phyloP scores from a whole-genome alignment of 2,329 filamentous ascomycete genomes.

The Aspergillus proliferans region DNA sequence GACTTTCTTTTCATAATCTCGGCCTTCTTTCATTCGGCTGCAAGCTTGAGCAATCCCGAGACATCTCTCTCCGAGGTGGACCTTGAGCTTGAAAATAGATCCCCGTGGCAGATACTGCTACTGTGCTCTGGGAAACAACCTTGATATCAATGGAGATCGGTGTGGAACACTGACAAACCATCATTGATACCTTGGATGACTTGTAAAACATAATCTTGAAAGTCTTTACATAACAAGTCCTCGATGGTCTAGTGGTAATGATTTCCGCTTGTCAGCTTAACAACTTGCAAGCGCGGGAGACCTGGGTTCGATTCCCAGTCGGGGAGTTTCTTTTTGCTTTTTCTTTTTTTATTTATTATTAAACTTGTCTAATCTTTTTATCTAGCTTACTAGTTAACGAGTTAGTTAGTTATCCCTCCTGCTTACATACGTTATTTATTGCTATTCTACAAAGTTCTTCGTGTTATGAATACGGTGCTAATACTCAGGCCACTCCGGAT shows the following conservation, averaged over 20 bases:
- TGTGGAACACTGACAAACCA: too few relatives aligned
- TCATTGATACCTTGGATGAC: too few relatives aligned
- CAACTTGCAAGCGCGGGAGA: slow-evolving; percentile 23
- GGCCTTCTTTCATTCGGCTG: too few relatives aligned
- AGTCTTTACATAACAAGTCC: background rate
- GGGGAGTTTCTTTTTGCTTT: background rate
- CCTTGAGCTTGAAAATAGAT: too few relatives aligned
- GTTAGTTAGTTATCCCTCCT: slow-evolving; percentile 1
- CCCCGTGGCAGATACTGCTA: too few relatives aligned
- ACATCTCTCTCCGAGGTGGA: too few relatives aligned
- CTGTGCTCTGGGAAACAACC: too few relatives aligned
- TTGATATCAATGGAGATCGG: too few relatives aligned
- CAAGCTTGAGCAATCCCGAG: too few relatives aligned
- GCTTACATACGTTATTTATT: background rate
- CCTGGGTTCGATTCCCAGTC: slow-evolving; percentile 30
- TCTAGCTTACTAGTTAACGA: too few relatives aligned
- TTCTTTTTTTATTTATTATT: background rate
- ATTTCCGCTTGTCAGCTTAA: slow-evolving; percentile 11
- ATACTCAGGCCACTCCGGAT: slow-evolving; percentile 38
- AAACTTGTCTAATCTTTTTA: background rate
- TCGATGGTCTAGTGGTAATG: slow-evolving; percentile 11
- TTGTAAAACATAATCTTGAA: too few relatives aligned
- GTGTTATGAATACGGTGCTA: slow-evolving; percentile 7
- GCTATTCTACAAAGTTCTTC: background rate
- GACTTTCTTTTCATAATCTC: too few relatives aligned